phyloP scores from a whole-genome alignment of 1,284 basidiomycete genomes.

The Xerocomus minutiporus region DNA sequence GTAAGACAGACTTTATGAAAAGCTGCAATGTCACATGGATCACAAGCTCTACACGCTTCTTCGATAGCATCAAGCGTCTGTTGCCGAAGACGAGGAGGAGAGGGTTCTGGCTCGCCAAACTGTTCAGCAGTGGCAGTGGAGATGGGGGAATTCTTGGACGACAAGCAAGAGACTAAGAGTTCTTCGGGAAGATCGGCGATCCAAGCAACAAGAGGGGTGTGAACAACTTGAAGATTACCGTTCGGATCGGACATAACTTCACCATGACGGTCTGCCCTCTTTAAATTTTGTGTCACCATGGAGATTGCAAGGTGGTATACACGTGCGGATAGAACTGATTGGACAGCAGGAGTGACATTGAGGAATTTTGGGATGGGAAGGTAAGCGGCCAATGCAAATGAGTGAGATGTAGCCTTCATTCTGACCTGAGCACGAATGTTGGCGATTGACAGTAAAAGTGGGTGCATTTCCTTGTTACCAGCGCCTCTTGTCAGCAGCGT shows the following conservation, averaged over 20 bases:
- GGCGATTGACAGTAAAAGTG: constrained; percentile 6
- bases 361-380: constrained; percentile 13
- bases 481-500: background rate
- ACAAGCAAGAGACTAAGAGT: background rate
- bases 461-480: constrained; percentile 15
- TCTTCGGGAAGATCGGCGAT: constrained; percentile 10
- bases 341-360: background rate
- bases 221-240: background rate
- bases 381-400: background rate
- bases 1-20: constrained; percentile 6
- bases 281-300: constrained; percentile 7
- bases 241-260: constrained; percentile 6
- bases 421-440: constrained; percentile 11
- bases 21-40: constrained; percentile 4
- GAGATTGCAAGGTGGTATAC: constrained; percentile 6
- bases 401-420: constrained; percentile 13
- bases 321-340: background rate
- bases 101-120: constrained; percentile 2
- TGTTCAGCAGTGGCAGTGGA: background rate
- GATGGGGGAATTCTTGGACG: constrained; percentile 1
- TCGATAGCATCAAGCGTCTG: background rate
- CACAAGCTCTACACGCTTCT: background rate
- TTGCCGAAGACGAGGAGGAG: background rate
- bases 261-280: background rate
- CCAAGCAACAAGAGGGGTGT: constrained; percentile 4